These are phyloP conservation scores for Lagenaria siceraria DNA, from an alignment of 306 rosid genomes.

Conservation along the genomic window DNA sequence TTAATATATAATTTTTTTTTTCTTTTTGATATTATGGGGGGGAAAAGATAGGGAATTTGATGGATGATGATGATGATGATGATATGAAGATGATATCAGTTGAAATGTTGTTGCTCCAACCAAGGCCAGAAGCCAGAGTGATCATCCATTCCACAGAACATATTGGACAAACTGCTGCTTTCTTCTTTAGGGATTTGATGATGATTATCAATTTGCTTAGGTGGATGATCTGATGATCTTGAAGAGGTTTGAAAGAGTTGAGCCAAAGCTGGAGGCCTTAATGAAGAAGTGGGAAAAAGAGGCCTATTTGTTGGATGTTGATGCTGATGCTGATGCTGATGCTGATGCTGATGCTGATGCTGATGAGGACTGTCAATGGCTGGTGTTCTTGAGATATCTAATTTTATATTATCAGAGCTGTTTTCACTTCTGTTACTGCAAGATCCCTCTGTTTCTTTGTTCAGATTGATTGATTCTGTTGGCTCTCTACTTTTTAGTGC, in stretches of 20 bases:
- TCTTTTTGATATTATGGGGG: background rate
- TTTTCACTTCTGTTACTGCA: conserved; percentile 95
- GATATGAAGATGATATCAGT: conserved; percentile 20
- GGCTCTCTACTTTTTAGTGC: conserved; percentile 89
- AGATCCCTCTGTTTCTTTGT: conserved; percentile 97
- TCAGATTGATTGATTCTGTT: conserved; percentile 86
- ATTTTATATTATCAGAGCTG: conserved; percentile 82
- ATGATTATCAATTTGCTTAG: conserved; percentile 19
- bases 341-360: conserved; percentile 24
- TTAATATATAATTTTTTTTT: background rate
- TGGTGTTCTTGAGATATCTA: conserved; percentile 80
- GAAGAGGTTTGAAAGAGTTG: conserved; percentile 74
- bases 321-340: background rate
- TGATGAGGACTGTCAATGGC: conserved; percentile 64
- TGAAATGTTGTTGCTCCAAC: conserved; percentile 90
- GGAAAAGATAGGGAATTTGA: background rate
- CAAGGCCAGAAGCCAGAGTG: conserved; percentile 98
- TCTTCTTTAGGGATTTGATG: conserved; percentile 66
- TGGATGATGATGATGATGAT: background rate
- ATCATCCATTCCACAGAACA: conserved; percentile 86
- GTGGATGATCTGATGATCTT: conserved; percentile 52
- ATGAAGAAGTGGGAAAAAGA: conserved; percentile 40
- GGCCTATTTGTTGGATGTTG: conserved; percentile 40
- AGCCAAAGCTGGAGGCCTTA: conserved; percentile 44
- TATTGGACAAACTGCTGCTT: conserved; percentile 43